Percentiles rank a stretch among this genome's conserved stretches.
These are phyloP conservation scores for Emericellopsis terricola DNA, from an alignment of 495 filamentous ascomycete genomes.

Conservation along the genomic window DNA sequence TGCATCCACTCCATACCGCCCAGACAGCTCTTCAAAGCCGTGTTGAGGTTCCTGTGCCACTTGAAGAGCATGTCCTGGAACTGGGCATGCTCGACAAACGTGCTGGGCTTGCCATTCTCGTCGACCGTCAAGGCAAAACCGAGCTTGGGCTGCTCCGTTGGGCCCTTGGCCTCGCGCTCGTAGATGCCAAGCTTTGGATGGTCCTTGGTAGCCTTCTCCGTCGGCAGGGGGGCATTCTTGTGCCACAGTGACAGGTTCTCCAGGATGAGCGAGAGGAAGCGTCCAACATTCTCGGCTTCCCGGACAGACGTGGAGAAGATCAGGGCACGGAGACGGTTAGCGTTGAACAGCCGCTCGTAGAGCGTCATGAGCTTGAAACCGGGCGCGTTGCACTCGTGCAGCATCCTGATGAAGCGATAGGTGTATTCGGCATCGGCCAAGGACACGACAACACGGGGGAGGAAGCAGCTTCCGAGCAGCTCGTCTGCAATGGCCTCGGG, in stretches of 20 bases:
- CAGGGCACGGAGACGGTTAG: constrained; percentile 56
- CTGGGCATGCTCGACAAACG: constrained; percentile 63
- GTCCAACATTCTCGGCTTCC: constrained; percentile 79
- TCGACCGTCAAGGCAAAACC: constrained; percentile 44
- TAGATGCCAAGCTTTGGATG: constrained; percentile 33
- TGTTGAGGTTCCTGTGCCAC: constrained; percentile 70
- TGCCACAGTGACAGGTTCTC: constrained; percentile 73
- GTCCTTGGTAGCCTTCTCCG: constrained; percentile 15
- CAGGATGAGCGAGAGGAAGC: constrained; percentile 68
- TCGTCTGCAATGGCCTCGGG: constrained; percentile 50
- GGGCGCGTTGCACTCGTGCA: constrained; percentile 64
- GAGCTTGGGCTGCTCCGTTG: constrained; percentile 11
- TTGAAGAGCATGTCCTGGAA: constrained; percentile 72
- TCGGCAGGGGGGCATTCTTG: constrained; percentile 10
- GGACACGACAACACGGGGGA: constrained; percentile 72
- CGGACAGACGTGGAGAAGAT: constrained; percentile 77
- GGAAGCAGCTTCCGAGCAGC: constrained; percentile 74
- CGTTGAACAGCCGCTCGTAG: constrained; percentile 67
- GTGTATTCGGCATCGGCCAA: constrained; percentile 73
- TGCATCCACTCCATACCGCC: constrained; percentile 86
- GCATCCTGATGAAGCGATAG: constrained; percentile 66
- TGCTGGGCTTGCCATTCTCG: constrained; percentile 43
- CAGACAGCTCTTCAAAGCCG: constrained; percentile 61
- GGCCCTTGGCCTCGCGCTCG: constrained; percentile 16
- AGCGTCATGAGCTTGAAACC: constrained; percentile 78